Percentiles rank a stretch among this genome's conserved stretches.
Conservation (phyloP, 176 grass and related monocot genomes). For the Luzula sylvatica region DNA sequence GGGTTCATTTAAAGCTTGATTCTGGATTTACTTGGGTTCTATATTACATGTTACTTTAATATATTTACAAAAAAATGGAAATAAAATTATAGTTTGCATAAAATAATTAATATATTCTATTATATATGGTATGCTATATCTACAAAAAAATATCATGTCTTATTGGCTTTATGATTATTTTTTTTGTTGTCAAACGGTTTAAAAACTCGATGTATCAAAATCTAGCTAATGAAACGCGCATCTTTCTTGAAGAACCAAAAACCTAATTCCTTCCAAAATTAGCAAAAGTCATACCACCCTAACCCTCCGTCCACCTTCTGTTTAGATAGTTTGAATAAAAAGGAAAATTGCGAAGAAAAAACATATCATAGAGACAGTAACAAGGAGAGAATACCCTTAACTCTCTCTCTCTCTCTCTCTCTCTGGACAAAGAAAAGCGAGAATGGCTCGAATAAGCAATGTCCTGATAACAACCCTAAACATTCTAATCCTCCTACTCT, state of each 20-base stretch:
- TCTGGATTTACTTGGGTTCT: too few relatives aligned
- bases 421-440: background rate
- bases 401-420: background rate
- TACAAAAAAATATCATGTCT: too few relatives aligned
- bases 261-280: slow-evolving; percentile 1
- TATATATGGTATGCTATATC: too few relatives aligned
- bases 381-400: slow-evolving; percentile 12
- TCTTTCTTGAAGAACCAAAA: background rate
- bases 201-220: slow-evolving; percentile 7
- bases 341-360: background rate
- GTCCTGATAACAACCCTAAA: slow-evolving; percentile 38
- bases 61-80: too few relatives aligned
- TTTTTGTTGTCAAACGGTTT: slow-evolving; percentile 56
- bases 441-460: slow-evolving; percentile 50
- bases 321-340: slow-evolving; percentile 11
- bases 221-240: background rate
- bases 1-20: too few relatives aligned
- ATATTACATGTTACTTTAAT: too few relatives aligned
- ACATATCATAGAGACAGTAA: too few relatives aligned
- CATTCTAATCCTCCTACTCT: slow-evolving; percentile 24
- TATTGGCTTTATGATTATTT: slow-evolving; percentile 33
- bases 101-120: too few relatives aligned
- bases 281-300: slow-evolving; percentile 14
- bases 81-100: too few relatives aligned
- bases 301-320: background rate